These are phyloP conservation scores for Zygnema cylindricum DNA, from an alignment of 139 green algal genomes.

Conservation along the genomic window DNA sequence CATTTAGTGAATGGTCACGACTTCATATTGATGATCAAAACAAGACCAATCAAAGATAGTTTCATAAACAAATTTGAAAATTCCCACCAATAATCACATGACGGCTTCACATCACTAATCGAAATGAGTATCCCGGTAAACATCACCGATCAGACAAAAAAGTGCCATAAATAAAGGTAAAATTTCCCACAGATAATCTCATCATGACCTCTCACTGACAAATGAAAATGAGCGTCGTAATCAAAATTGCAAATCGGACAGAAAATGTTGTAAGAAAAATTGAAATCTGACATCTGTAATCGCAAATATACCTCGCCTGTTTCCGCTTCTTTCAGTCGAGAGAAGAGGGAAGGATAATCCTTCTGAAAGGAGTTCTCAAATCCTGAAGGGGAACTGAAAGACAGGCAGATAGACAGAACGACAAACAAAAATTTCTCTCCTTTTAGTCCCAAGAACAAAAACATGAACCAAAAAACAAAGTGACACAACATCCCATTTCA, in stretches of 20 bases:
- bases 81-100: too few relatives aligned
- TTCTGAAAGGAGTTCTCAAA: constrained; percentile 34
- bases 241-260: neutral
- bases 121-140: too few relatives aligned
- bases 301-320: constrained; percentile 9
- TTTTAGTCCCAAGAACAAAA: too few relatives aligned
- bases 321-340: constrained; percentile 10
- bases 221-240: neutral
- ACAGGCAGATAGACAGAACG: too few relatives aligned
- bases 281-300: neutral
- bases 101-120: too few relatives aligned
- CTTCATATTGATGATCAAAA: too few relatives aligned
- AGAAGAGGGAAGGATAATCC: constrained; percentile 36
- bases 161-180: neutral
- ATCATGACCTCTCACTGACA: neutral
- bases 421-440: too few relatives aligned
- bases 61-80: too few relatives aligned
- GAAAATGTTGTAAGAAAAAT: neutral
- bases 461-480: too few relatives aligned
- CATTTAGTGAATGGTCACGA: too few relatives aligned
- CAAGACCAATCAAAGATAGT: too few relatives aligned
- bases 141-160: neutral
- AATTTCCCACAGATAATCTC: neutral
- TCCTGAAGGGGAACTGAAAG: constrained; percentile 20
- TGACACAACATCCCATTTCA: too few relatives aligned